phyloP scores from a whole-genome alignment of 139 green algal species.

The Chlorella ohadii region DNA sequence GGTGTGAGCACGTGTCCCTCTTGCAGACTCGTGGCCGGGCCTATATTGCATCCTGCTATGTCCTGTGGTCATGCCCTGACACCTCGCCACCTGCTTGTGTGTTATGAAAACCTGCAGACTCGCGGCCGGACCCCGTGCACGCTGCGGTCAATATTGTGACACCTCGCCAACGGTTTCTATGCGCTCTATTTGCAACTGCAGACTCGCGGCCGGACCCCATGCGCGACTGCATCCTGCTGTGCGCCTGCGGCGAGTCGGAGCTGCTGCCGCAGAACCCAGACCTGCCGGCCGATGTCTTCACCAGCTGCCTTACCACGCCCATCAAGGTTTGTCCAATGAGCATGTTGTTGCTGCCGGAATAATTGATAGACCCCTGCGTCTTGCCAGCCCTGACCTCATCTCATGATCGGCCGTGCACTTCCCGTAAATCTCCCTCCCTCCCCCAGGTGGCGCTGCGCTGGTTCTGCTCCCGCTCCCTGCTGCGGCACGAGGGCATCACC shows the following conservation, averaged over 20 bases:
- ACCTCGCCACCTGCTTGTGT: no score
- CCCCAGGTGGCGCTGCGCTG: constrained; percentile 89
- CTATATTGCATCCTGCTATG: no score
- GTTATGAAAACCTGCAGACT: not conserved
- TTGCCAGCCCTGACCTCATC: no score
- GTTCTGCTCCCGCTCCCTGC: constrained; percentile 70
- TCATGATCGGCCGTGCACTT: no score
- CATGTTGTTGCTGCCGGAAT: no score
- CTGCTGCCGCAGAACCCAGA: constrained; percentile 90
- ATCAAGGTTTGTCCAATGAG: no score
- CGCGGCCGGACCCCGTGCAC: not conserved
- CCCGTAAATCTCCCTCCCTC: not conserved
- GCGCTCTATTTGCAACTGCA: not conserved
- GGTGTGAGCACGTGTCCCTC: no score
- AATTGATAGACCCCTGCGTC: no score
- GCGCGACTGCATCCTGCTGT: constrained; percentile 91
- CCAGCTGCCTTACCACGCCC: constrained; percentile 97
- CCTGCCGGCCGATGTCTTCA: constrained; percentile 98
- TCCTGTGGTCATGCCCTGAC: no score
- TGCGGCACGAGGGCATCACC: constrained; percentile 79
- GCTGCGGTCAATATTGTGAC: no score
- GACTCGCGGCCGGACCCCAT: constrained; percentile 41
- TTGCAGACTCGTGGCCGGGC: no score
- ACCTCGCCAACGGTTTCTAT: no score
- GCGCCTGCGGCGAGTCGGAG: constrained; percentile 89